Conservation (phyloP, 2,329 filamentous ascomycete species). For the Xylaria sp. region DNA sequence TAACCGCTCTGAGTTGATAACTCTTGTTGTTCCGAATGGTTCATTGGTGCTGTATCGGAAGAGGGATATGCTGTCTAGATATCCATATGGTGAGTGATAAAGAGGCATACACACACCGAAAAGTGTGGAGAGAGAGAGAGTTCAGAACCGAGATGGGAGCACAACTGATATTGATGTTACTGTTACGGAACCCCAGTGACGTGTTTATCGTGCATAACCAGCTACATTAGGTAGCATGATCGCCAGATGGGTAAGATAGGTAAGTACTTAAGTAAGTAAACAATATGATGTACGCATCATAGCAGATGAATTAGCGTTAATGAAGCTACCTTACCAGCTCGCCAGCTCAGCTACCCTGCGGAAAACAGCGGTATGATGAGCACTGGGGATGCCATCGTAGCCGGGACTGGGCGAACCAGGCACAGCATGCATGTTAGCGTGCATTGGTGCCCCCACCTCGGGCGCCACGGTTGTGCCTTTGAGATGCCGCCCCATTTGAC, state of each 20-base stretch:
- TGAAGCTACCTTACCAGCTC: background rate
- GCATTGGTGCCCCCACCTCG: slow-evolving; percentile 8
- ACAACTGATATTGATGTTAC: background rate
- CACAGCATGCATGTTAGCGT: slow-evolving; percentile 21
- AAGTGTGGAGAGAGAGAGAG: background rate
- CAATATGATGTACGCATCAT: slow-evolving; percentile 8
- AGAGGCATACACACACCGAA: background rate
- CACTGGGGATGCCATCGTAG: slow-evolving; percentile 8
- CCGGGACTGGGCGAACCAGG: slow-evolving; percentile 19
- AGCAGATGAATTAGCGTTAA: background rate
- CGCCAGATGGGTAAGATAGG: background rate
- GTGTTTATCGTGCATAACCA: background rate
- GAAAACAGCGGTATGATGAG: slow-evolving; percentile 13
- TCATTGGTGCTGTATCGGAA: background rate
- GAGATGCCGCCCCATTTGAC: background rate
- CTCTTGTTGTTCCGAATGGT: slow-evolving; percentile 1
- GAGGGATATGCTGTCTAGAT: background rate
- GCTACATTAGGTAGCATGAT: background rate
- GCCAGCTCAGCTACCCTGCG: background rate
- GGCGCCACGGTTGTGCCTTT: slow-evolving; percentile 10
- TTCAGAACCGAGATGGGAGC: background rate
- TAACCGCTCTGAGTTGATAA: background rate
- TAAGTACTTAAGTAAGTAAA: background rate
- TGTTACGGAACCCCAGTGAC: slow-evolving; percentile 1
- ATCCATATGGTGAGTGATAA: background rate